These are phyloP conservation scores for Hura crepitans DNA, from an alignment of 441 rosid genomes.

Conservation along the genomic window DNA sequence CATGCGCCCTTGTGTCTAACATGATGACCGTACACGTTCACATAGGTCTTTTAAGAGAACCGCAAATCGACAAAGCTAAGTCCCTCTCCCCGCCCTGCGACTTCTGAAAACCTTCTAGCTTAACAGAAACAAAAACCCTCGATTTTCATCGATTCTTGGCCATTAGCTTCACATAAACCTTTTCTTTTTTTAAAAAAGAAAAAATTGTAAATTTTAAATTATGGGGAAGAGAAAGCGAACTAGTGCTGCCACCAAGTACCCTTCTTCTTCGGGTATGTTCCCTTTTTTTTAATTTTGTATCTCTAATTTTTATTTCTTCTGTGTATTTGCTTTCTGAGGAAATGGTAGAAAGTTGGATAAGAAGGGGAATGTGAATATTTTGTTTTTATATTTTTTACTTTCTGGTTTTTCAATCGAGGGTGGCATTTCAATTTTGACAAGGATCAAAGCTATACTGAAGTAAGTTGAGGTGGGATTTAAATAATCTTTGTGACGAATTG, in stretches of 20 bases:
- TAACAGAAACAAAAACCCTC: not conserved
- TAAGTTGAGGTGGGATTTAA: slow-evolving; percentile 12
- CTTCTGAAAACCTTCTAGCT: not conserved
- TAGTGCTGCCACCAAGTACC: slow-evolving; percentile 10
- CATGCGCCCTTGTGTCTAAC: too few relatives aligned
- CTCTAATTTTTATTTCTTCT: not conserved
- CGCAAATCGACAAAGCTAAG: slow-evolving; percentile 17
- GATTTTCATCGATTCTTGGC: slow-evolving; percentile 17
- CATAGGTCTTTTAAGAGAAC: slow-evolving; percentile 4
- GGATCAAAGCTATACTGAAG: not conserved
- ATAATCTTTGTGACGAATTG: not conserved
- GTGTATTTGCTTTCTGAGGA: slow-evolving; percentile 14
- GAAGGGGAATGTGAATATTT: not conserved
- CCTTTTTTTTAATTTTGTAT: not conserved
- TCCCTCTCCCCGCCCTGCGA: too few relatives aligned
- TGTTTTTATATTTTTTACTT: not conserved
- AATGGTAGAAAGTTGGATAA: slow-evolving; percentile 17
- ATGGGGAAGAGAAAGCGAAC: slow-evolving; percentile 43
- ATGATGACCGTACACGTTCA: not conserved
- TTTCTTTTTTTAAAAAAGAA: not conserved
- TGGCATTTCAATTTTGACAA: not conserved
- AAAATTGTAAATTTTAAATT: not conserved
- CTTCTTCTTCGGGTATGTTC: slow-evolving; percentile 40
- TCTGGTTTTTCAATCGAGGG: not conserved
- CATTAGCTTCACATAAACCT: slow-evolving; percentile 5